These are phyloP conservation scores for Amauroascus niger DNA, from an alignment of 2,329 filamentous ascomycete genomes.

Conservation along the genomic window DNA sequence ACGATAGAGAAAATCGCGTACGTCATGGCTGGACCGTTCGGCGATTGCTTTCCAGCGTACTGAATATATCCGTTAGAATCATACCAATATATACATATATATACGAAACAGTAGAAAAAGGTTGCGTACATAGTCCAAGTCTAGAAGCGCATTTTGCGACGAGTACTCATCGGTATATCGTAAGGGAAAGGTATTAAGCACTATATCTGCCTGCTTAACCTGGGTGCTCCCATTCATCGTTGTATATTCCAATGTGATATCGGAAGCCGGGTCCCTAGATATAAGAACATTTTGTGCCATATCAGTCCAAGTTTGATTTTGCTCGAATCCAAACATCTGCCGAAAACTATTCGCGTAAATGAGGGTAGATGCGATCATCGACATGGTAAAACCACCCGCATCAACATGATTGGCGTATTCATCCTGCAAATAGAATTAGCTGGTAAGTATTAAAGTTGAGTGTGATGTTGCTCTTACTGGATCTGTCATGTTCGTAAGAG, in stretches of 20 bases:
- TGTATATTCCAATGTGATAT: conserved; percentile 55
- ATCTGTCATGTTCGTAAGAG: conserved; percentile 58
- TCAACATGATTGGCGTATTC: conserved; percentile 60
- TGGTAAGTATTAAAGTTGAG: neutral
- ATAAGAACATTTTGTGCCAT: conserved; percentile 49
- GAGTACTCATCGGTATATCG: conserved; percentile 50
- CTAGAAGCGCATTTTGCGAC: conserved; percentile 41
- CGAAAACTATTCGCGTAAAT: conserved; percentile 50
- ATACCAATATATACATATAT: neutral
- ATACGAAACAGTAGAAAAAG: neutral
- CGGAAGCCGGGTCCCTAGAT: conserved; percentile 44
- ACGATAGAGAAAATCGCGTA: conserved; percentile 60
- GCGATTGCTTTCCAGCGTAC: conserved; percentile 59
- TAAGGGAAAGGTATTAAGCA: conserved; percentile 56
- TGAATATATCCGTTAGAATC: conserved; percentile 18
- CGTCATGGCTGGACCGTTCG: conserved; percentile 62
- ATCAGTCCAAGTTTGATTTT: conserved; percentile 50
- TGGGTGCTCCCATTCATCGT: conserved; percentile 57
- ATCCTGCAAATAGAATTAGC: conserved; percentile 33
- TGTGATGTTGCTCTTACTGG: conserved; percentile 40
- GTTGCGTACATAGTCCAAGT: conserved; percentile 50
- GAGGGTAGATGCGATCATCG: conserved; percentile 49
- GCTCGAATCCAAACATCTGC: conserved; percentile 43
- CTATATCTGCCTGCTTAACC: conserved; percentile 63
- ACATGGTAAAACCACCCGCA: conserved; percentile 60